Base-by-base conservation (phyloP, 176 grass and related monocot genomes). In the Urochloa ruziziensis region DNA sequence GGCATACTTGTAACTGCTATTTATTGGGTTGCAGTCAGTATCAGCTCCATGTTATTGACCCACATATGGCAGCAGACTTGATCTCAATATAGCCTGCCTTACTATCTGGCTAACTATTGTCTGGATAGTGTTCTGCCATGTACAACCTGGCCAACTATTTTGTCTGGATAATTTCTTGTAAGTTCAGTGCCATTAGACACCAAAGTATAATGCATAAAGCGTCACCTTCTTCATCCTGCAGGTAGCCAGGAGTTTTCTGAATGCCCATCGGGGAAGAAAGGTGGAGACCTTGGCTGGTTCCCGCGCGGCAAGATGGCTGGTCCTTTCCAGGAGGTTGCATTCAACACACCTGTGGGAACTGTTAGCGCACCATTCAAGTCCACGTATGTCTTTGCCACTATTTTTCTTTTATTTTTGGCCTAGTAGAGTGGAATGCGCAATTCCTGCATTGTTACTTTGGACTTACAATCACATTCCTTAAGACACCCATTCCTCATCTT, bases 201-300 rank as follows among this genome's bases (percentile, higher is more conserved):
- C 63, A 28, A 1, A 24, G n/a, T 64, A 18, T 81, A 80, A 67
- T 36, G 52, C n/a, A 6, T 71, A 74, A 40, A 27, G 27, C 19
- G 34, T 74, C 57, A 24, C 8, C 47, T 36, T n/a, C n/a, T 72
- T 33, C 29, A 17, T 73, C 21, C 59, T 70, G 10, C 63, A 96
- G 96, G 34, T 98, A 66, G 93, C 96, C 65, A 90, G 60, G 96
- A 98, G 67, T 98, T 83, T 59, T 98, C 96, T 27, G 93, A 95
- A 82, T 98, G 96, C 72, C 93, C 96, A 70, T 98, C 96, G 48
- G 93, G 89, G 43, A 98, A 98, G 91, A 94, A 98, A 93, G 96
- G 93, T 70, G 96, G 96, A 78, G 96, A 98, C 71, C 91, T 98
- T 78, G 96, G 96, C 51, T 98, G 96, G 96, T 98, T 98, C 72